Evolutionary conservation across 352 stramenopile species (phyloP).

Genomic region (Pythium apleroticum): DNA sequence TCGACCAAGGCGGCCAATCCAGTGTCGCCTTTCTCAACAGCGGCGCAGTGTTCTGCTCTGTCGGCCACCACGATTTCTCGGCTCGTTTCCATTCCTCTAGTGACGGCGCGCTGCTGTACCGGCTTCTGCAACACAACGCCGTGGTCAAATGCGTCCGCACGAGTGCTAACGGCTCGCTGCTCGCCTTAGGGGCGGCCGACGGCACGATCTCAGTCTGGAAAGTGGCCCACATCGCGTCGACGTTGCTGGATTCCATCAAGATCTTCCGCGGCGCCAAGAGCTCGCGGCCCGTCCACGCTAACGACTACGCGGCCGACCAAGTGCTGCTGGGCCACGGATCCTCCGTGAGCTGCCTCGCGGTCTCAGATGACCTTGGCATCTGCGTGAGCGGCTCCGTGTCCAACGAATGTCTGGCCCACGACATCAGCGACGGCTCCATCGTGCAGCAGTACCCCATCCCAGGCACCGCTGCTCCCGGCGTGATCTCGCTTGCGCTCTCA

Average conservation of each 20-base stretch:
- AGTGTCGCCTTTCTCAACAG: slow-evolving; percentile 52
- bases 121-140: slow-evolving; percentile 67
- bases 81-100: slow-evolving; percentile 71
- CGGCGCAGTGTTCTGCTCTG: slow-evolving; percentile 59
- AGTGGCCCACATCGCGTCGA: slow-evolving; percentile 61
- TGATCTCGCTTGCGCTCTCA: slow-evolving; percentile 63
- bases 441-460: slow-evolving; percentile 51
- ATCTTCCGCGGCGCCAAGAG: slow-evolving; percentile 63
- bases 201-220: slow-evolving; percentile 84
- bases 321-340: slow-evolving; percentile 70
- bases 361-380: slow-evolving; percentile 72
- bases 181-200: slow-evolving; percentile 61
- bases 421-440: slow-evolving; percentile 66
- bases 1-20: slow-evolving; percentile 11
- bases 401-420: slow-evolving; percentile 70
- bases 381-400: slow-evolving; percentile 67
- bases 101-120: slow-evolving; percentile 71
- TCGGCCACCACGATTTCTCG: slow-evolving; percentile 75
- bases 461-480: slow-evolving; percentile 41
- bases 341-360: slow-evolving; percentile 57
- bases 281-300: slow-evolving; percentile 64
- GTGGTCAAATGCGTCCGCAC: slow-evolving; percentile 65
- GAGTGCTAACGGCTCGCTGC: slow-evolving; percentile 43
- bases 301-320: slow-evolving; percentile 77
- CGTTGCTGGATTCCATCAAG: slow-evolving; percentile 74